Conservation (phyloP, 2,329 filamentous ascomycete genomes). For the Boeremia lycopersici region DNA sequence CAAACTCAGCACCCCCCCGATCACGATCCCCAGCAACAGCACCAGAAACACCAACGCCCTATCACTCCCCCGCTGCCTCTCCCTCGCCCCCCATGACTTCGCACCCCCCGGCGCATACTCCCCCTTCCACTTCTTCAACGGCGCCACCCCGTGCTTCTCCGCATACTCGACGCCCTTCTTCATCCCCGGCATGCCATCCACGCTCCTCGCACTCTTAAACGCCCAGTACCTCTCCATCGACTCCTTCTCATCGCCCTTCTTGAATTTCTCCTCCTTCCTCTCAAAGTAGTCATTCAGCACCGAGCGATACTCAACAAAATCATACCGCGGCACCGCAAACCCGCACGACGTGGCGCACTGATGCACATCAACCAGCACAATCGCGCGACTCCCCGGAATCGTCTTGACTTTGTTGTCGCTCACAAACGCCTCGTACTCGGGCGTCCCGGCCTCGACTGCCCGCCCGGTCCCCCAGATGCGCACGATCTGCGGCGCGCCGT, state of each 20-base stretch:
- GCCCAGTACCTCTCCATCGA: slow-evolving; percentile 54
- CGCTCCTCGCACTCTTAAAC: slow-evolving; percentile 50
- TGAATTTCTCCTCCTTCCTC: slow-evolving; percentile 47
- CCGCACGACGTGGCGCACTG: slow-evolving; percentile 53
- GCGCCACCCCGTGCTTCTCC: slow-evolving; percentile 45
- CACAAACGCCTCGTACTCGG: slow-evolving; percentile 45
- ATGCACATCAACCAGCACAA: slow-evolving; percentile 52
- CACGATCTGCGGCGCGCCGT: slow-evolving; percentile 51
- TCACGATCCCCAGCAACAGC: slow-evolving; percentile 37
- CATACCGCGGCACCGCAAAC: slow-evolving; percentile 52
- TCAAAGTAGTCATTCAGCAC: slow-evolving; percentile 51
- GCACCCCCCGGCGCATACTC: slow-evolving; percentile 33
- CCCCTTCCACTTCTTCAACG: slow-evolving; percentile 54
- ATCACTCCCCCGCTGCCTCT: slow-evolving; percentile 3
- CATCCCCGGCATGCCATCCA: slow-evolving; percentile 54
- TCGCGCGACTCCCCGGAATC: slow-evolving; percentile 47
- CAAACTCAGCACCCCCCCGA: slow-evolving; percentile 35
- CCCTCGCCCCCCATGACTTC: slow-evolving; percentile 8
- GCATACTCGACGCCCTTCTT: slow-evolving; percentile 47
- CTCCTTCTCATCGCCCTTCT: slow-evolving; percentile 46
- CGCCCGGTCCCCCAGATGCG: slow-evolving; percentile 51
- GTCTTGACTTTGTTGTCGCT: slow-evolving; percentile 39
- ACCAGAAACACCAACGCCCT: slow-evolving; percentile 30
- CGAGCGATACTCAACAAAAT: slow-evolving; percentile 49
- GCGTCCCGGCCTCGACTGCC: slow-evolving; percentile 47